Conservation (phyloP, 345 rosid species). For the Citrus medica region DNA sequence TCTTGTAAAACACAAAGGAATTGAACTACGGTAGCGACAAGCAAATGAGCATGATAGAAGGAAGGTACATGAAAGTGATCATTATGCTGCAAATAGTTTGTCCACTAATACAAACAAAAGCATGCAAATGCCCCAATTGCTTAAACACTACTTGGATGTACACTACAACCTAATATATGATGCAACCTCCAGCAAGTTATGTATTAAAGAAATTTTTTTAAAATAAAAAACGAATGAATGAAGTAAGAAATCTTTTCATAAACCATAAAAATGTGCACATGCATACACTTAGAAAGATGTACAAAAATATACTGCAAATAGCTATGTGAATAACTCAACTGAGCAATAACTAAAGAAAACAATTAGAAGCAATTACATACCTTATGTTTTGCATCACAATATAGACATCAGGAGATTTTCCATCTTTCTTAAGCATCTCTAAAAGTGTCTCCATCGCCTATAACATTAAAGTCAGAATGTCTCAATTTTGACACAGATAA, state of each 20-base stretch:
- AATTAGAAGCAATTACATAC: slow-evolving; percentile 27
- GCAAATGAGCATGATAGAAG: not conserved
- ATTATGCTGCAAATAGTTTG: not conserved
- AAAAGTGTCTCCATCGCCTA: slow-evolving; percentile 73
- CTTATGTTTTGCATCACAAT: slow-evolving; percentile 65
- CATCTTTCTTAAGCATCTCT: slow-evolving; percentile 82
- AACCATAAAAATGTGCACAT: not conserved
- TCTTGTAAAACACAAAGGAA: not conserved
- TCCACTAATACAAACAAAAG: not conserved
- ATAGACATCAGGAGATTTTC: slow-evolving; percentile 55
- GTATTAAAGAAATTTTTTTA: not conserved
- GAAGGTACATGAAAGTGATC: not conserved
- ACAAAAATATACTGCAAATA: not conserved
- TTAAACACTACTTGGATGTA: not conserved
- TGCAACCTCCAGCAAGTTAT: not conserved
- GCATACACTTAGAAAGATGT: not conserved
- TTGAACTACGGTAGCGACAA: not conserved
- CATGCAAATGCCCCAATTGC: not conserved
- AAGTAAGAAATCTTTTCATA: not conserved
- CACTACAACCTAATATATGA: not conserved
- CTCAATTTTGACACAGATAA: not conserved
- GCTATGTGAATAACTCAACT: not conserved
- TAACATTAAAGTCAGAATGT: slow-evolving; percentile 3
- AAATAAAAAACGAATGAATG: not conserved
- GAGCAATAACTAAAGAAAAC: not conserved